These are phyloP conservation scores for Penicillium goetzii DNA, from an alignment of 495 filamentous ascomycete species.

Conservation along the genomic window DNA sequence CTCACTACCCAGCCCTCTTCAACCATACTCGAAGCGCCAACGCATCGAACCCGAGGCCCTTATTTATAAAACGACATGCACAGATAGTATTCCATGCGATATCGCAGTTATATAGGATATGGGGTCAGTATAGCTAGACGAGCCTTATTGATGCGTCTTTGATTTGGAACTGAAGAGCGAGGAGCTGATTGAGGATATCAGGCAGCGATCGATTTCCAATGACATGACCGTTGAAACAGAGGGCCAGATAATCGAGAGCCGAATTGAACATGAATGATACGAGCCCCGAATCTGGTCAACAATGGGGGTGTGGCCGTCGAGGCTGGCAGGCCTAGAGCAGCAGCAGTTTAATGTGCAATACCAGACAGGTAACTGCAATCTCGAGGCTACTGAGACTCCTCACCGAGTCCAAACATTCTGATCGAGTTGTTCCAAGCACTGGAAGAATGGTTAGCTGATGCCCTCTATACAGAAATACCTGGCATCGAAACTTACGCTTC, in stretches of 20 bases:
- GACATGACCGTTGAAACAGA: neutral
- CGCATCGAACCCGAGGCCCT: neutral
- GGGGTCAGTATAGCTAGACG: too few species aligned
- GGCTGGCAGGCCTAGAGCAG: neutral
- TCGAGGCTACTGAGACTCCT: conserved; percentile 24
- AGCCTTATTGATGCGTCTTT: neutral
- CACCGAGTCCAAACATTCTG: conserved; percentile 75
- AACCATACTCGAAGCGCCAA: neutral
- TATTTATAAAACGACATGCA: neutral
- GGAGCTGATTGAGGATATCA: neutral
- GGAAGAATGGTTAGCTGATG: conserved; percentile 23
- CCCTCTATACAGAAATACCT: neutral
- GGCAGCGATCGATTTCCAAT: neutral
- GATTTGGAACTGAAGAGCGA: neutral
- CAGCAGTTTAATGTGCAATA: neutral
- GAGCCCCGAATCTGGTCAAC: neutral
- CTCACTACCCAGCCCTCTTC: neutral
- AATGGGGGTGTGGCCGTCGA: neutral
- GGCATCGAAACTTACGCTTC: conserved; percentile 63
- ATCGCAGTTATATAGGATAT: neutral
- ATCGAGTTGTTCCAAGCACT: conserved; percentile 82
- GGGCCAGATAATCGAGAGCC: neutral
- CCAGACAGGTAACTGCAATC: neutral
- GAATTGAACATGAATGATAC: neutral
- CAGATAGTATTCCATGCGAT: neutral